phyloP scores from a whole-genome alignment of 202 grass and related monocot genomes.

The Musa balbisiana region DNA sequence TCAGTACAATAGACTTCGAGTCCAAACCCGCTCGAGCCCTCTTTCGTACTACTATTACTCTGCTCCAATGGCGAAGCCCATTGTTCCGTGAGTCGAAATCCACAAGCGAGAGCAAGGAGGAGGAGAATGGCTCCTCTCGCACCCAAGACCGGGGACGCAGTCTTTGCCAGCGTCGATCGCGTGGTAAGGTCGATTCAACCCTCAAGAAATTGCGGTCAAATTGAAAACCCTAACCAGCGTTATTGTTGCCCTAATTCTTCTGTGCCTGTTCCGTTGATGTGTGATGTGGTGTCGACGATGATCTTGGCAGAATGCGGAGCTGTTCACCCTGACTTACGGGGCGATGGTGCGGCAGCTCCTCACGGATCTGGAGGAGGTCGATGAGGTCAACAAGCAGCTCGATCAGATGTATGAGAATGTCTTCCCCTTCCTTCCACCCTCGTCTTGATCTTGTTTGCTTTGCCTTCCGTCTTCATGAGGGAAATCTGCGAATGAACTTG shows the following conservation, averaged over 20 bases:
- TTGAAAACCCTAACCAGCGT: not conserved
- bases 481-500: not conserved
- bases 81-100: not conserved
- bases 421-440: not conserved
- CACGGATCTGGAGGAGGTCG: conserved; percentile 97
- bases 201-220: not conserved
- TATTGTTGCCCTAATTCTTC: not conserved
- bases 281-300: not conserved
- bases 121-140: conserved; percentile 48
- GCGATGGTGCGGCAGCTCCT: conserved; percentile 95
- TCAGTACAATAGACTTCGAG: not conserved
- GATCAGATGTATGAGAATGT: conserved; percentile 70
- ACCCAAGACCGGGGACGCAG: conserved; percentile 70
- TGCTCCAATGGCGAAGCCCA: not conserved
- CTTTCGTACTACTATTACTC: not conserved
- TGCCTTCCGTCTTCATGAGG: not conserved
- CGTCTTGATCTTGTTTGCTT: not conserved
- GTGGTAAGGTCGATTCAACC: conserved; percentile 45
- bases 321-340: conserved; percentile 96
- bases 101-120: not conserved
- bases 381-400: conserved; percentile 99
- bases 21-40: no score
- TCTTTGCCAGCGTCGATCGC: conserved; percentile 94
- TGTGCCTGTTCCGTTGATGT: conserved; percentile 6
- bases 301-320: conserved; percentile 66